These are phyloP conservation scores for Castanopsis chinensis DNA, from an alignment of 306 rosid genomes.

Conservation along the genomic window DNA sequence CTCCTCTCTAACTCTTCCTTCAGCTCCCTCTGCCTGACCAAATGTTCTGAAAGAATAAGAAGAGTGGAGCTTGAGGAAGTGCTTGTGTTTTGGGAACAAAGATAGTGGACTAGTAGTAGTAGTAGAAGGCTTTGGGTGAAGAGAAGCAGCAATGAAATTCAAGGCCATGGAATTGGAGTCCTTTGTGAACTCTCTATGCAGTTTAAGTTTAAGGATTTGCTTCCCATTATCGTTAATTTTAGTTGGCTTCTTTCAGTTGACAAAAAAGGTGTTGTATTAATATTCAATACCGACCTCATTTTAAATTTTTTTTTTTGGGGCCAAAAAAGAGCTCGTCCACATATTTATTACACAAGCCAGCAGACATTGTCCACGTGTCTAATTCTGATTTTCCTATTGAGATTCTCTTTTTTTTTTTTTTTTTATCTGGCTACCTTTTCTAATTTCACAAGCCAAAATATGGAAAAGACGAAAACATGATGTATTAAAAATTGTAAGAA, in stretches of 20 bases:
- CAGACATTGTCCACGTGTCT: too few species aligned
- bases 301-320: background rate
- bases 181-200: background rate
- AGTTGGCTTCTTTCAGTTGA: background rate
- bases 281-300: background rate
- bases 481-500: too few species aligned
- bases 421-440: background rate
- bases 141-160: constrained; percentile 47
- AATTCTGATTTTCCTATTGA: background rate
- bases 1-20: constrained; percentile 46
- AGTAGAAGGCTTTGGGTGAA: constrained; percentile 33
- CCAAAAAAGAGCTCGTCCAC: constrained; percentile 28
- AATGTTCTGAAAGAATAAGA: constrained; percentile 38
- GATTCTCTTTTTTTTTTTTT: background rate
- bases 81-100: constrained; percentile 32
- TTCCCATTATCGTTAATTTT: background rate
- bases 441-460: too few species aligned
- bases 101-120: constrained; percentile 23
- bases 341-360: background rate
- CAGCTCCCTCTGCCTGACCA: constrained; percentile 62
- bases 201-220: background rate
- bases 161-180: constrained; percentile 55
- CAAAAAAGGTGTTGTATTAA: background rate
- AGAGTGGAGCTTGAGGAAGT: constrained; percentile 28
- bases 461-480: too few species aligned